Evolutionary conservation across 139 green algal species (phyloP), one percentile per base, ranked within the genome.

Genomic region (Nannochloris sp.): DNA sequence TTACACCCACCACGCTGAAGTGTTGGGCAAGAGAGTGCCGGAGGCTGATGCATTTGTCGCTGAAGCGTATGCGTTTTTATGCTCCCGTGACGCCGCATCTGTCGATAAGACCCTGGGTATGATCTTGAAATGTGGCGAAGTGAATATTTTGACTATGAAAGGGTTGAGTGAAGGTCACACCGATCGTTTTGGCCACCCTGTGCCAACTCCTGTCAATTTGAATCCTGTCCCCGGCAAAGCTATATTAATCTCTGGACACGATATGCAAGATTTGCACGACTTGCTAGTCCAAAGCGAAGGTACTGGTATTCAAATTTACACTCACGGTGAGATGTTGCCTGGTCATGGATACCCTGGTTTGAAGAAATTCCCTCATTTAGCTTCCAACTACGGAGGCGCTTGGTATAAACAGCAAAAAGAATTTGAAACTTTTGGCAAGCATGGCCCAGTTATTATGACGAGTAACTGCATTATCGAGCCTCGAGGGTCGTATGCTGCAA

Each of bases 401-500:
- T 90, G 83, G 74, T 71, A 83, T 53, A 46, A 58, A 30, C 63
- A 77, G 56, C 84, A 91, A 72, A 65, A 66, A 5, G 85, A 91
- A 24, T 90, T 90, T 69, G 76, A 64, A 10, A 42, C 54, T 19
- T 72, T 72, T 57, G n/a, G n/a, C n/a, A n/a, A n/a, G n/a, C 81
- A 77, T 23, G 79, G 82, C 19, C 27, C 83, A 15, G 74, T 90
- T 33, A 68, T 87, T 33, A 79, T 83, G 24, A 91, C 85, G 59
- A 88, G 81, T 67, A 91, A 91, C 82, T 91, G 85, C 71, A 72
- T 91, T 39, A 54, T 88, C 51, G 80, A 90, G 37, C 85, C 85
- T 6, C 53, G 72, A 4, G 29, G 65, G 33, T 42, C 53, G 2
- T 59, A 33, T 12, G n/a, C n/a, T n/a, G n/a, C n/a, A n/a, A n/a